phyloP scores from a whole-genome alignment of 148 eudicot genomes.

The Nepenthes gracilis region DNA sequence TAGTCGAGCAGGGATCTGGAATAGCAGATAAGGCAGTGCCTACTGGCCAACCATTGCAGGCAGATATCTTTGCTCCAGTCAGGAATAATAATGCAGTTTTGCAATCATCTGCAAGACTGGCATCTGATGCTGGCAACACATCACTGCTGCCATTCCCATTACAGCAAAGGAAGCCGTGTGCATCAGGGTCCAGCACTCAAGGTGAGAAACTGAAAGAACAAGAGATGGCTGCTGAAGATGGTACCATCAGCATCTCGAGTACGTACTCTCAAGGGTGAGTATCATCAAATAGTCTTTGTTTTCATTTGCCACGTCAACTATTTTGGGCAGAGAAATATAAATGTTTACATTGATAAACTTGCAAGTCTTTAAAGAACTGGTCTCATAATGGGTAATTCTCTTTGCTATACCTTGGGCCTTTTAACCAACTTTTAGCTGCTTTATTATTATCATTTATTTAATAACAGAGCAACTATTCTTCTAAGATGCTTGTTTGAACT shows the following conservation, averaged over 20 bases:
- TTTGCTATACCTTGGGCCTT: no score
- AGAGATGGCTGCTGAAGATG: conserved; percentile 64
- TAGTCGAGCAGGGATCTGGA: conserved; percentile 29
- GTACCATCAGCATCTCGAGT: conserved; percentile 81
- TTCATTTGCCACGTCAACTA: neutral
- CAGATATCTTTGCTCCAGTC: conserved; percentile 32
- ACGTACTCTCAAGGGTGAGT: conserved; percentile 82
- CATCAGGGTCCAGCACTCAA: conserved; percentile 21
- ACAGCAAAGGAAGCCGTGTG: conserved; percentile 33
- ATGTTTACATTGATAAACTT: neutral
- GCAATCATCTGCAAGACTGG: conserved; percentile 23
- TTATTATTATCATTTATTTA: no score
- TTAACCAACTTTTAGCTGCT: no score
- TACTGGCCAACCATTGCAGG: conserved; percentile 22
- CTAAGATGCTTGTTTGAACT: no score
- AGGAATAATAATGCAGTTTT: conserved; percentile 21
- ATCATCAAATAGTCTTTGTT: conserved; percentile 2
- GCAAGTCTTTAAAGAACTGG: neutral
- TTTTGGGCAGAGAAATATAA: neutral
- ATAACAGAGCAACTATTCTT: no score
- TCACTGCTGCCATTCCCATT: conserved; percentile 40
- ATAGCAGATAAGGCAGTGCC: conserved; percentile 24
- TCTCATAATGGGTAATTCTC: no score
- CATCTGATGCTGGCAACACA: conserved; percentile 26
- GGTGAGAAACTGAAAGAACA: conserved; percentile 42